phyloP scores from a whole-genome alignment of 2,329 filamentous ascomycete genomes.

The Zasmidium citrigriseum region DNA sequence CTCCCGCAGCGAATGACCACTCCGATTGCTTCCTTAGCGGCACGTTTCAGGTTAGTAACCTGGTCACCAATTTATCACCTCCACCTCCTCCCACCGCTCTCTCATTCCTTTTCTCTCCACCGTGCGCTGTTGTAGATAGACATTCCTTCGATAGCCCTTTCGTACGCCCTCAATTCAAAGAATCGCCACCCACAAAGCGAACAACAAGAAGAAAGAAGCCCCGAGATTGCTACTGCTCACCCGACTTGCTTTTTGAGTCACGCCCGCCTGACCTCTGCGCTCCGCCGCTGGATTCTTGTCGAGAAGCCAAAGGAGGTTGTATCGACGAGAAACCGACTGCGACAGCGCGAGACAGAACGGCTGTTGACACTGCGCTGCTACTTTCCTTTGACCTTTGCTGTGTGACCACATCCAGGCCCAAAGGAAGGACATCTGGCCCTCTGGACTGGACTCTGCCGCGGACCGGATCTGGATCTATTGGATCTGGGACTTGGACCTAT shows the following conservation, averaged over 20 bases:
- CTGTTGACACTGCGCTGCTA: constrained; percentile 13
- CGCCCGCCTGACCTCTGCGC: constrained; percentile 3
- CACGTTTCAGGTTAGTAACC: constrained; percentile 2
- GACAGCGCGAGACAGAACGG: constrained; percentile 15
- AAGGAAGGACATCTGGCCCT: constrained; percentile 2
- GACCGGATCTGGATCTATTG: constrained; percentile 1
- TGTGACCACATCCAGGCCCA: constrained; percentile 3
- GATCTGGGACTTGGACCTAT: constrained; percentile 16
- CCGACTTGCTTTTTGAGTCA: constrained; percentile 11
- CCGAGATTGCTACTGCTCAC: constrained; percentile 6
- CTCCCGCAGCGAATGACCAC: not conserved
- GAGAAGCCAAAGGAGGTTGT: constrained; percentile 29
- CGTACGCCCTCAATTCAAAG: constrained; percentile 24
- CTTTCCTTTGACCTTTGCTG: constrained; percentile 16
- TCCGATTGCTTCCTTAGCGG: not conserved
- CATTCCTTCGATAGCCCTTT: constrained; percentile 22
- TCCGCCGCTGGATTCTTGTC: constrained; percentile 18
- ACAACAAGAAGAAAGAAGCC: constrained; percentile 9
- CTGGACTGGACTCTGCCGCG: constrained; percentile 1
- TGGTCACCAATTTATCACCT: constrained; percentile 5
- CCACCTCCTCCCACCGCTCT: constrained; percentile 9
- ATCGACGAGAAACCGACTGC: constrained; percentile 22
- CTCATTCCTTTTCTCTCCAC: constrained; percentile 10
- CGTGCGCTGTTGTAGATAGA: constrained; percentile 25
- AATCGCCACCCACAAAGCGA: constrained; percentile 6